Base-by-base conservation (phyloP, 176 grass and related monocot species). In the Hsuehochloa calcarea region DNA sequence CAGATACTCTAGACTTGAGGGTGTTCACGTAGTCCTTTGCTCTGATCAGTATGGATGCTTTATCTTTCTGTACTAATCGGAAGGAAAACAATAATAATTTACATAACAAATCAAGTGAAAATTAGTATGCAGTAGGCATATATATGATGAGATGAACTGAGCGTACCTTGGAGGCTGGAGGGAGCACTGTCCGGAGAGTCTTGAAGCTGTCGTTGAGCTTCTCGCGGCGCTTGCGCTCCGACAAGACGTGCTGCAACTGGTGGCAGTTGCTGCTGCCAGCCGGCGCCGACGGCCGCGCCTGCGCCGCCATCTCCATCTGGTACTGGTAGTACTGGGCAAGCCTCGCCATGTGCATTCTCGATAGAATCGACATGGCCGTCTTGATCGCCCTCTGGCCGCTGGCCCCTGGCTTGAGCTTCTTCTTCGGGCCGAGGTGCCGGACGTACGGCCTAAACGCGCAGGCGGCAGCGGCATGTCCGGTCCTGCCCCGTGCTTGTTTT, bases 201-300 rank as follows among this genome's bases (percentile, higher is more conserved):
- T 81, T 78, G 56, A 91, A 91, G 77, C 74, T 88, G 14, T 81
- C 76, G 19, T 91, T 88, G 51, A 91, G 85, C 64, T 81, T 91
- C 64, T 85, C 77, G 0, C 85, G 81, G 12, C 89, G 85, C 85
- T 69, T 87, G 43, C 89, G 89, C 75, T 91, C 89, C 8, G 76
- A 85, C 40, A 91, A 29, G 38, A 88, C 76, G 45, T 91, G 85
- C 70, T 81, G 85, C 44, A 71, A 58, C 81, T 91, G 70, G 69
- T 70, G 31, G 69, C 6, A 0, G 54, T 27, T 52, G 54, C 13
- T 78, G 0, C 35, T 3, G 0, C 0, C 3, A 3, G n/a, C 14
- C 5, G 45, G 9, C 8, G 22, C 22, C 19, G 17, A 5, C 1
- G 72, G 0, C n/a, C 25, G 70, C 14, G 23, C 10, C 10, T 44